Evolutionary conservation across 805 yeast genomes (phyloP), one percentile per base, ranked within the genome.

Genomic region (Diddensiella caesifluorescens): DNA sequence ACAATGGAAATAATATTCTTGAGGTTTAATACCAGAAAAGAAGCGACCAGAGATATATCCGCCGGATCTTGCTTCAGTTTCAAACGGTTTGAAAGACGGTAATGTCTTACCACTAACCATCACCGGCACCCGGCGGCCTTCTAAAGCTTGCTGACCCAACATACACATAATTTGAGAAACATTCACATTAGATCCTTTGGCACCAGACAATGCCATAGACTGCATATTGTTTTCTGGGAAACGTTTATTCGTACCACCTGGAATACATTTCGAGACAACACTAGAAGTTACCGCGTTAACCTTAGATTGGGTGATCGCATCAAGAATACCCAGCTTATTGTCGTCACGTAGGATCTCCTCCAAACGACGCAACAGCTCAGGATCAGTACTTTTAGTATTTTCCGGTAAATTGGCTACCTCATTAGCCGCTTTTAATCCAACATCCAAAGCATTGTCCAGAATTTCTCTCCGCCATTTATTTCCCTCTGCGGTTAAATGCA

Each of bases 101-200:
- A 92, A 73, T 0, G 97, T 84, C 67, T 92, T 92, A 63, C 99
- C 99, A 52, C 94, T 81, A 22, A 92, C 96, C 99, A 92, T 92
- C 35, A 90, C 95, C 13, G 99, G 99, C 18, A 92, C 98, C 74
- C 99, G 83, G 67, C 97, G 81, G 68, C 99, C 99, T 71, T 92
- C 99, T 57, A 92, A 74, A 33, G 97, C 97, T 70, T 92, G 99
- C 69, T 92, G 99, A 38, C 99, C 99, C 52, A 92, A 75, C 59
- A 94, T 73, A 77, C 99, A 92, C 98, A 94, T 94, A 68, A 92
- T 94, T 71, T 92, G 99, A 29, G 98, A 90, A 52, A 92, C 97
- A 59, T 92, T 92, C 52, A 92, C 99, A 55, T 85, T 86, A 21
- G 98, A 92, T 61, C 99, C 99, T 69, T 92, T 92, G 47, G 99